These are phyloP conservation scores for Naganishia liquefaciens DNA, from an alignment of 1,284 basidiomycete species.

Conservation along the genomic window DNA sequence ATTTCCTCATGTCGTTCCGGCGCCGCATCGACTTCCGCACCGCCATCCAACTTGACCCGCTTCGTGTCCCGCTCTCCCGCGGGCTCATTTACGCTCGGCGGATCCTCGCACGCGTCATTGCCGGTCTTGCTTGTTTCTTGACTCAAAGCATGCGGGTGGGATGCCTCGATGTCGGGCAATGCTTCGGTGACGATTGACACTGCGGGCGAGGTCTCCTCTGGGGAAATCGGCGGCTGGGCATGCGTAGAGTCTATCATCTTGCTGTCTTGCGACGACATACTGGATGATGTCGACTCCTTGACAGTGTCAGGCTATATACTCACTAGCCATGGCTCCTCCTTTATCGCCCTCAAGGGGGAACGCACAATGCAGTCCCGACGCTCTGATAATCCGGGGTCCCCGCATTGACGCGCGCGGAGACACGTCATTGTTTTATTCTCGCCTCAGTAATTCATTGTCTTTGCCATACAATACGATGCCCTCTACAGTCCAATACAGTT, in stretches of 20 bases:
- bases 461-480: constrained; percentile 2
- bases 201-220: not conserved
- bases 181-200: constrained; percentile 12
- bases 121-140: not conserved
- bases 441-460: not conserved
- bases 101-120: not conserved
- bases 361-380: constrained; percentile 6
- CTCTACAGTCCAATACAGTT: not conserved
- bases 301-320: not conserved
- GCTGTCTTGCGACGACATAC: not conserved
- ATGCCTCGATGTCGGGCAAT: constrained; percentile 20
- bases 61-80: not conserved
- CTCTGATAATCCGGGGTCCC: not conserved
- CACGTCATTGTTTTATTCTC: not conserved
- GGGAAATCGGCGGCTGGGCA: not conserved
- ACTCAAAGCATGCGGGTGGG: not conserved
- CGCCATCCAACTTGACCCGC: constrained; percentile 14
- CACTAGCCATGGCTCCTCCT: not conserved
- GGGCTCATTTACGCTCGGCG: not conserved
- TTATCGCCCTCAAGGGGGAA: constrained; percentile 1
- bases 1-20: constrained; percentile 36
- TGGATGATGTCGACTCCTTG: too few species aligned
- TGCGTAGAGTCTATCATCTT: not conserved
- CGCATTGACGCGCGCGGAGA: not conserved
- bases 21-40: not conserved